Conservation (phyloP, 2,329 filamentous ascomycete genomes). For the Sodiomyces alkalinus region DNA sequence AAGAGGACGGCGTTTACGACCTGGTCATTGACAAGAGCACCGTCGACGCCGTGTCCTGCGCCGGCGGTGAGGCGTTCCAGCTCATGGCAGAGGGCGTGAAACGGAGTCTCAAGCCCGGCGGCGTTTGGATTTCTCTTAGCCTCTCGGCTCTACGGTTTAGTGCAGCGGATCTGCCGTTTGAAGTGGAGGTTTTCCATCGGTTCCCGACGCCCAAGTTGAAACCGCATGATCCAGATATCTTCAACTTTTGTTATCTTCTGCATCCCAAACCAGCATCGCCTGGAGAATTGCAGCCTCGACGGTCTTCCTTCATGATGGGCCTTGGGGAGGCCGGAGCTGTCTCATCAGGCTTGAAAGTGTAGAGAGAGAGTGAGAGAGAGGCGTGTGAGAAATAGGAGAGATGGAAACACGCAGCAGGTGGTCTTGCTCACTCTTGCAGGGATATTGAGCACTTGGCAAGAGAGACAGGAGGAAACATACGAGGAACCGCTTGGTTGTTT, state of each 20-base stretch:
- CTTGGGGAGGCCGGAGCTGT: too few relatives aligned
- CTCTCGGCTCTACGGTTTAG: constrained; percentile 28
- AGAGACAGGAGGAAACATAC: too few relatives aligned
- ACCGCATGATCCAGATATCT: constrained; percentile 29
- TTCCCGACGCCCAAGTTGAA: constrained; percentile 24
- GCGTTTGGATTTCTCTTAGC: constrained; percentile 32
- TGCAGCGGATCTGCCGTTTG: constrained; percentile 21
- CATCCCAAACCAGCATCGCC: too few relatives aligned
- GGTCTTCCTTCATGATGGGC: too few relatives aligned
- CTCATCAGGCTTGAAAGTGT: too few relatives aligned
- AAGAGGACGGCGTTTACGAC: constrained; percentile 15
- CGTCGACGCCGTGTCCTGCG: constrained; percentile 31
- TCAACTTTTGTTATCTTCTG: constrained; percentile 28
- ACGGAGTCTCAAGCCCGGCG: constrained; percentile 17
- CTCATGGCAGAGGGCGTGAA: constrained; percentile 23
- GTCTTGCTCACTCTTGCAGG: too few relatives aligned
- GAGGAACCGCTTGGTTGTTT: too few relatives aligned
- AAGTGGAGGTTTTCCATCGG: constrained; percentile 24
- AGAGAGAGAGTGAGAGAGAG: too few relatives aligned
- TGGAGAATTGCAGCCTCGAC: too few relatives aligned
- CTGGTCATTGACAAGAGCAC: constrained; percentile 35
- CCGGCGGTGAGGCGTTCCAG: constrained; percentile 19
- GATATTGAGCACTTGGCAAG: too few relatives aligned
- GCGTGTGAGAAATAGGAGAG: too few relatives aligned
- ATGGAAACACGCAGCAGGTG: too few relatives aligned